These are phyloP conservation scores for Nannochloris sp. DNA, from an alignment of 139 green algal genomes.

Conservation along the genomic window DNA sequence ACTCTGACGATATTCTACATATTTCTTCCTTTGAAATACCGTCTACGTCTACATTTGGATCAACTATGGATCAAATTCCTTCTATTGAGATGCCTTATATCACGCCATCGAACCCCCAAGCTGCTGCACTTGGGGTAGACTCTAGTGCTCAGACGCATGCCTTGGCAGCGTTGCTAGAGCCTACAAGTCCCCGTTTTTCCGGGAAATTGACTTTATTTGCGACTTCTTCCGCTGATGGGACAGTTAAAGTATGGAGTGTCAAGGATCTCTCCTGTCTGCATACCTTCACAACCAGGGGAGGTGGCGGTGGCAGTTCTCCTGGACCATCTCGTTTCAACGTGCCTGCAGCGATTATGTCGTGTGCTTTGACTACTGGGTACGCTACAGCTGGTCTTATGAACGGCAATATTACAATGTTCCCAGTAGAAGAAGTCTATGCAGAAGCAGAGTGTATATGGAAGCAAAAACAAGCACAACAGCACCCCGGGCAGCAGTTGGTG, in stretches of 20 bases:
- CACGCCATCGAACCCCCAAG: too few species aligned
- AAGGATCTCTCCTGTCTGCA: background rate
- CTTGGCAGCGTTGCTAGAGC: too few species aligned
- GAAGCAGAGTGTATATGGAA: constrained; percentile 3
- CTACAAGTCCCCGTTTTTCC: too few species aligned
- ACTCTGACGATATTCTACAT: constrained; percentile 72
- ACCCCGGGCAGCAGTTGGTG: too few species aligned
- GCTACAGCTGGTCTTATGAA: constrained; percentile 19
- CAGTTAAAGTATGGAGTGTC: constrained; percentile 63
- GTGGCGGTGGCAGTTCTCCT: constrained; percentile 1
- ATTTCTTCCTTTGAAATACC: constrained; percentile 28
- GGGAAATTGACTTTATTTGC: constrained; percentile 47
- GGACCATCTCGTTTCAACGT: background rate
- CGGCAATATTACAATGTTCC: constrained; percentile 39
- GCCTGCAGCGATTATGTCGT: constrained; percentile 17
- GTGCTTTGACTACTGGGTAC: constrained; percentile 1
- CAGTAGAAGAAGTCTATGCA: constrained; percentile 29
- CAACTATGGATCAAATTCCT: background rate
- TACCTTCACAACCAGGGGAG: background rate
- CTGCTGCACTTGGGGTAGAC: background rate
- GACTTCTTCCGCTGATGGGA: constrained; percentile 66
- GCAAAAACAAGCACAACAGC: too few species aligned
- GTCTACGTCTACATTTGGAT: background rate
- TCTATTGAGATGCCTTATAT: background rate
- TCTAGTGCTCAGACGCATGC: too few species aligned